Evolutionary conservation across 2,329 filamentous ascomycete genomes (phyloP).

Genomic region (Xylaria sp.): DNA sequence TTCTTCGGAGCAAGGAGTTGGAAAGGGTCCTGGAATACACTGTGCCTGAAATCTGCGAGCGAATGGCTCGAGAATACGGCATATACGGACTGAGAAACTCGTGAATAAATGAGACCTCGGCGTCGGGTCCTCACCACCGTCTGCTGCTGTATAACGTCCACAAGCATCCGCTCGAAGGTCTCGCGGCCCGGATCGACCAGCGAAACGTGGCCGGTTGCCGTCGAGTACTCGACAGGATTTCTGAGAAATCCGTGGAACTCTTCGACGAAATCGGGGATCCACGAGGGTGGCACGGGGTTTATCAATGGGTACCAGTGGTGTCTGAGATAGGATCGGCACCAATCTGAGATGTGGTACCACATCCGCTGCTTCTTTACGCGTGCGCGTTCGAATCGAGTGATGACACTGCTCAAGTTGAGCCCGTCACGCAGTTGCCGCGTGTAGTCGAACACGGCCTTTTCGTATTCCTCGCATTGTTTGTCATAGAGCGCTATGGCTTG

Average conservation of each 20-base stretch:
- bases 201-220: conserved; percentile 36
- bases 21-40: conserved; percentile 13
- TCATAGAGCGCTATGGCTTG: conserved; percentile 29
- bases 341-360: conserved; percentile 31
- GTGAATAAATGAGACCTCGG: no score
- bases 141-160: background rate
- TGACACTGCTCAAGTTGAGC: conserved; percentile 13
- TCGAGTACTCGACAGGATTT: conserved; percentile 33
- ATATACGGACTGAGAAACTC: background rate
- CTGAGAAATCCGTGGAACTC: conserved; percentile 46
- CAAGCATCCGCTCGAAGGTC: conserved; percentile 3
- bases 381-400: conserved; percentile 25
- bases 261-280: conserved; percentile 40
- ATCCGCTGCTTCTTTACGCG: conserved; percentile 29
- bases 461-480: conserved; percentile 24
- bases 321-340: conserved; percentile 24
- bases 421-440: conserved; percentile 25
- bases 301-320: conserved; percentile 6
- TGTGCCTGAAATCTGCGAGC: conserved; percentile 17
- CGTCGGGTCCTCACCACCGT: no score
- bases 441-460: conserved; percentile 25
- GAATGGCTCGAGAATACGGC: conserved; percentile 15
- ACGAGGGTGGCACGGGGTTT: conserved; percentile 17
- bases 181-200: conserved; percentile 30
- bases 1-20: conserved; percentile 1